These are phyloP conservation scores for Schizonepeta tenuifolia DNA, from an alignment of 257 asterid genomes.

Conservation along the genomic window DNA sequence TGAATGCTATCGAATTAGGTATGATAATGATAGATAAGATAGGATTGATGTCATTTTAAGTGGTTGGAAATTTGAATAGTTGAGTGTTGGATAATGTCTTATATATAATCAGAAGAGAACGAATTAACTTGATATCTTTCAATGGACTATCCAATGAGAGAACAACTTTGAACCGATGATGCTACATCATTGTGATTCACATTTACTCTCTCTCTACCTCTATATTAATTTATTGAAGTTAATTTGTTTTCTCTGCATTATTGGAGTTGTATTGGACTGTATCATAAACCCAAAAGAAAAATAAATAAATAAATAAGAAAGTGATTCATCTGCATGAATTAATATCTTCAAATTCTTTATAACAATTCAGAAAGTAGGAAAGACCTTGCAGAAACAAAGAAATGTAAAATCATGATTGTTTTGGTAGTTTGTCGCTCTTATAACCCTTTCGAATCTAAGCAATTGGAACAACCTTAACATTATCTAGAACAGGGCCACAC, in stretches of 20 bases:
- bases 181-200: background rate
- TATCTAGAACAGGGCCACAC: slow-evolving; percentile 80
- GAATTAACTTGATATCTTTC: background rate
- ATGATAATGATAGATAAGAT: background rate
- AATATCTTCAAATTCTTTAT: background rate
- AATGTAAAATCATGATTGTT: slow-evolving; percentile 12
- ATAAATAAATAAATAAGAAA: background rate
- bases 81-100: background rate
- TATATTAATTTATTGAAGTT: background rate
- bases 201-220: background rate
- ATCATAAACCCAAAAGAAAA: background rate
- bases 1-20: background rate
- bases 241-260: background rate
- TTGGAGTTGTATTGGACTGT: background rate
- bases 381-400: slow-evolving; percentile 4
- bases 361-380: slow-evolving; percentile 17
- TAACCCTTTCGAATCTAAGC: slow-evolving; percentile 22
- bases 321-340: background rate
- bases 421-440: slow-evolving; percentile 15
- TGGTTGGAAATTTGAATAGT: background rate
- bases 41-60: background rate
- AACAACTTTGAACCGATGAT: background rate
- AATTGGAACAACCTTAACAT: slow-evolving; percentile 60
- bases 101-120: background rate
- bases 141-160: background rate